Evolutionary conservation across 2,329 filamentous ascomycete genomes (phyloP).

Genomic region (Talaromyces albobiverticillius): DNA sequence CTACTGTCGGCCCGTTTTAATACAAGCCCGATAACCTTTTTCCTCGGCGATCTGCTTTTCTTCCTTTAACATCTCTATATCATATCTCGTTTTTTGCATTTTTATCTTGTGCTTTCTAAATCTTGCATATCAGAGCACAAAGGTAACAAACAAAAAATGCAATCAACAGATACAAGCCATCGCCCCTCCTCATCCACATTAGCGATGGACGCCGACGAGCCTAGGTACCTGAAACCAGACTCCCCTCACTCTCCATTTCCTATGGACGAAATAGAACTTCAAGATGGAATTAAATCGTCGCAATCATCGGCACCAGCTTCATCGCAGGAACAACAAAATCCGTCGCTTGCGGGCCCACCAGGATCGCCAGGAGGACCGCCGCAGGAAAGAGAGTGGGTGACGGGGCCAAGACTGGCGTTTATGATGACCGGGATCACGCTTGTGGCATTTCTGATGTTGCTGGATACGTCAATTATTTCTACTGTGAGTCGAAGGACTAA

Average conservation of each 20-base stretch:
- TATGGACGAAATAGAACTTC: neutral
- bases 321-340: neutral
- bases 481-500: constrained; percentile 35
- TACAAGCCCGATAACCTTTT: too few species aligned
- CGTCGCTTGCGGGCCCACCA: neutral
- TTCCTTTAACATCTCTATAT: too few species aligned
- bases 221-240: neutral
- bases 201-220: neutral
- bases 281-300: neutral
- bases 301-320: neutral
- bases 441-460: constrained; percentile 47
- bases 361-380: neutral
- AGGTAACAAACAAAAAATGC: too few species aligned
- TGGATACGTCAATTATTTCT: constrained; percentile 54
- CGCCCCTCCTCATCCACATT: neutral
- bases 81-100: too few species aligned
- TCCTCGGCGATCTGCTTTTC: too few species aligned
- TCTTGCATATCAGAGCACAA: too few species aligned
- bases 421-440: constrained; percentile 40
- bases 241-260: neutral
- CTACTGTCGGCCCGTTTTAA: too few species aligned
- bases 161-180: neutral
- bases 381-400: constrained; percentile 2
- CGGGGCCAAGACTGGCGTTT: constrained; percentile 9
- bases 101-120: too few species aligned